phyloP scores from a whole-genome alignment of 2,329 filamentous ascomycete species.

The Fusarium verrucosum region DNA sequence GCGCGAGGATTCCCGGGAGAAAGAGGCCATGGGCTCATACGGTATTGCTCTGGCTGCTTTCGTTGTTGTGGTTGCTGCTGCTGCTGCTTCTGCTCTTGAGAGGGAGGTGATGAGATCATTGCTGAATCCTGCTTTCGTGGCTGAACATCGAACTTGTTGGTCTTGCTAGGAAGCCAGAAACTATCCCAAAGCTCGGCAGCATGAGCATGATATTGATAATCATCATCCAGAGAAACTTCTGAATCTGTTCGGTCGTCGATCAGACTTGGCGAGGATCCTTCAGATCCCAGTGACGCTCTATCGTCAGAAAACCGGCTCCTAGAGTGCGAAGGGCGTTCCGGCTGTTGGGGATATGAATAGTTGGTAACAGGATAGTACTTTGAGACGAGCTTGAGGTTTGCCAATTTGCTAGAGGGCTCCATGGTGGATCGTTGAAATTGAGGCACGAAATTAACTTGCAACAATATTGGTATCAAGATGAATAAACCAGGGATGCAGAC shows the following conservation, averaged over 20 bases:
- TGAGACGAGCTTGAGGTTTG: slow-evolving; percentile 52
- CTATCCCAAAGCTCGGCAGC: slow-evolving; percentile 61
- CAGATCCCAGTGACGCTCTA: slow-evolving; percentile 57
- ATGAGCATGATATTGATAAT: slow-evolving; percentile 58
- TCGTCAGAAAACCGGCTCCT: slow-evolving; percentile 40
- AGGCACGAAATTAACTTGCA: slow-evolving; percentile 39
- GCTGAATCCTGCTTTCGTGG: slow-evolving; percentile 47
- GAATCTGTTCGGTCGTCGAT: slow-evolving; percentile 62
- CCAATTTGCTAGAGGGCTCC: slow-evolving; percentile 51
- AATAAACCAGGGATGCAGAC: slow-evolving; percentile 40
- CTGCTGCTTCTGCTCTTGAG: slow-evolving; percentile 13
- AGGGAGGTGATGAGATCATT: slow-evolving; percentile 46
- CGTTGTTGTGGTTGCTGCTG: slow-evolving; percentile 5
- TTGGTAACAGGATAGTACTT: slow-evolving; percentile 54
- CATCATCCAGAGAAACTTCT: slow-evolving; percentile 61
- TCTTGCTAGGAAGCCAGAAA: slow-evolving; percentile 54
- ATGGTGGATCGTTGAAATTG: slow-evolving; percentile 43
- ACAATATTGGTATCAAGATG: slow-evolving; percentile 34
- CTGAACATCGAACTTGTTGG: slow-evolving; percentile 16
- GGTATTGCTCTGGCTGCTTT: slow-evolving; percentile 39
- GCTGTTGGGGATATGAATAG: slow-evolving; percentile 52
- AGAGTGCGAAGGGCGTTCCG: slow-evolving; percentile 35
- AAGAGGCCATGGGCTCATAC: slow-evolving; percentile 43
- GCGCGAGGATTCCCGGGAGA: slow-evolving; percentile 34
- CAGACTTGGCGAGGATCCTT: slow-evolving; percentile 58